A percentile compares a stretch with the other conserved stretches of the same genome.
phyloP scores from a whole-genome alignment of 768 basidiomycete species.

The Leucocoprinus leucothites region DNA sequence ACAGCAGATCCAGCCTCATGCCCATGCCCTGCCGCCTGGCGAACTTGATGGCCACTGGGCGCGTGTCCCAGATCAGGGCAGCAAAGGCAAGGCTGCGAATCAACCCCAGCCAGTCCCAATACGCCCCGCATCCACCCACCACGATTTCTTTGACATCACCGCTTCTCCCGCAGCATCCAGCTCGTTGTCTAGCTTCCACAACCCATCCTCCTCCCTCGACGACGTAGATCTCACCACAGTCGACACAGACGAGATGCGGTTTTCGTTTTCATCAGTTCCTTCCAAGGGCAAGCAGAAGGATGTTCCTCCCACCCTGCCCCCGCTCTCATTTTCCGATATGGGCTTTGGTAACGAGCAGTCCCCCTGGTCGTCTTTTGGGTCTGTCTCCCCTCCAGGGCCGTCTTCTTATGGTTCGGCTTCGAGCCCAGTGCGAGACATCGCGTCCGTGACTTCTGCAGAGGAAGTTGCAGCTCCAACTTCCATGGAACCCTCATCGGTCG shows the following conservation, averaged over 20 bases:
- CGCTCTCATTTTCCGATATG: constrained; percentile 57
- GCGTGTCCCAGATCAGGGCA: constrained; percentile 12
- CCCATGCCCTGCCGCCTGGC: neutral
- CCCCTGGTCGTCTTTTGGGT: constrained; percentile 35
- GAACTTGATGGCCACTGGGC: neutral
- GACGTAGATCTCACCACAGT: constrained; percentile 16
- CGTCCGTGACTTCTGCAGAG: constrained; percentile 14
- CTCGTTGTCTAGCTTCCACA: constrained; percentile 20
- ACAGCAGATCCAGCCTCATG: neutral
- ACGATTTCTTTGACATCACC: constrained; percentile 40
- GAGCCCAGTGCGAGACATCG: constrained; percentile 17
- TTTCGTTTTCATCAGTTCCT: constrained; percentile 13
- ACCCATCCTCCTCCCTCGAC: constrained; percentile 20
- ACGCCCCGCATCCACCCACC: constrained; percentile 26
- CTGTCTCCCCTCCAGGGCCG: constrained; percentile 31
- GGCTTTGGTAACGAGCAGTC: constrained; percentile 42
- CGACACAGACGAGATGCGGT: constrained; percentile 17
- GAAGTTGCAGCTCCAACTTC: constrained; percentile 5
- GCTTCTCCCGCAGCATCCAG: constrained; percentile 14
- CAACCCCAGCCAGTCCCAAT: constrained; percentile 55
- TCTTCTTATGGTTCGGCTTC: constrained; percentile 27
- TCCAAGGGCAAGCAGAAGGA: constrained; percentile 61
- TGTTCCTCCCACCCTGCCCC: constrained; percentile 61
- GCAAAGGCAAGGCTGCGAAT: constrained; percentile 56
- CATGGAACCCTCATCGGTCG: constrained; percentile 18